These are phyloP conservation scores for Cytospora piceicola DNA, from an alignment of 2,329 filamentous ascomycete species.

Conservation along the genomic window DNA sequence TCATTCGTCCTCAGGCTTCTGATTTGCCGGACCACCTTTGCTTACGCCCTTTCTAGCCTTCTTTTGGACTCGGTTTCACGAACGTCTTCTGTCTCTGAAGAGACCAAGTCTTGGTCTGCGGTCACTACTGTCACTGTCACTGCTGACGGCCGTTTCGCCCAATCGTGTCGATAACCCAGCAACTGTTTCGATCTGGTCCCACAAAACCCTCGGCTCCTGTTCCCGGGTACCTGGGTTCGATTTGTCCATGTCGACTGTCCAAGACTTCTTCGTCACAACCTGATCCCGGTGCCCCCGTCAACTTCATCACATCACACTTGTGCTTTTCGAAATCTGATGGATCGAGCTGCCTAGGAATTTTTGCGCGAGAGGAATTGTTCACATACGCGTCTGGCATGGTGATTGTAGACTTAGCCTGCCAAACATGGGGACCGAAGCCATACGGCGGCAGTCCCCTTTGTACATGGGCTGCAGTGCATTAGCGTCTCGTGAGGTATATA, in stretches of 20 bases:
- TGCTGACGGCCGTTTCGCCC: constrained; percentile 1
- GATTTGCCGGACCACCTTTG: constrained; percentile 16
- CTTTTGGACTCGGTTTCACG: background rate
- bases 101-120: background rate
- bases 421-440: constrained; percentile 35
- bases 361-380: constrained; percentile 23
- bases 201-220: constrained; percentile 25
- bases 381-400: constrained; percentile 31
- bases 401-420: background rate
- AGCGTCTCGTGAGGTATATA: constrained; percentile 41
- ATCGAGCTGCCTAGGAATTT: constrained; percentile 2
- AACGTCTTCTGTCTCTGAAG: constrained; percentile 27
- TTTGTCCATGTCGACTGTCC: constrained; percentile 7
- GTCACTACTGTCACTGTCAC: background rate
- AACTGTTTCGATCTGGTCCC: constrained; percentile 10
- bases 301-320: constrained; percentile 5
- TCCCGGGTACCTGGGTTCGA: constrained; percentile 20
- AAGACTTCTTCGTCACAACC: background rate
- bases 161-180: constrained; percentile 2
- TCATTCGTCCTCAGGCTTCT: constrained; percentile 8
- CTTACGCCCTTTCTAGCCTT: constrained; percentile 7
- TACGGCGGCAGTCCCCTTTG: constrained; percentile 33
- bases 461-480: constrained; percentile 43
- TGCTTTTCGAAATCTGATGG: background rate
- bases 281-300: background rate